A percentile compares a stretch with the other conserved stretches of the same genome.
These are phyloP conservation scores for Suhomyces vadensis DNA, from an alignment of 805 yeast species.

Conservation along the genomic window DNA sequence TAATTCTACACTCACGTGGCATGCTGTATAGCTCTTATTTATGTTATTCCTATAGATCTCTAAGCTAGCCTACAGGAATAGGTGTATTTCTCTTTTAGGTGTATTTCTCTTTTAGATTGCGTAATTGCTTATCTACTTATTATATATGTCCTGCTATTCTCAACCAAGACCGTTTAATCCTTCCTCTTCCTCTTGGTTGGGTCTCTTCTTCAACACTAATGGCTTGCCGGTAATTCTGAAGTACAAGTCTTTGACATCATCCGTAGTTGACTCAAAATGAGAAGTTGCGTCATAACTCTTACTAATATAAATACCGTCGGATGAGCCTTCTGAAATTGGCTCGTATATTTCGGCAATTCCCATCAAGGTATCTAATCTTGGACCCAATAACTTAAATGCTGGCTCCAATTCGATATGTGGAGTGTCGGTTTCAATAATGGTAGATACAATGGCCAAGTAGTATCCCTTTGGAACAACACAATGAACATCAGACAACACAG, in stretches of 20 bases:
- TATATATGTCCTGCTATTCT: not conserved
- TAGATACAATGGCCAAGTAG: slow-evolving; percentile 89
- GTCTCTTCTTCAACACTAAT: slow-evolving; percentile 77
- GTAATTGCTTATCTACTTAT: not conserved
- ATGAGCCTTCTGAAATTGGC: slow-evolving; percentile 80
- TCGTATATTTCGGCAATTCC: slow-evolving; percentile 90
- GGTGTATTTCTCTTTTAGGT: too few species aligned
- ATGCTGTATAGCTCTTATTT: too few species aligned
- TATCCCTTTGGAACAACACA: slow-evolving; percentile 88
- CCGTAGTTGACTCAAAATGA: slow-evolving; percentile 94
- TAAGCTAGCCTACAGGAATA: too few species aligned
- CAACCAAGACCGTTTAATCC: slow-evolving; percentile 29
- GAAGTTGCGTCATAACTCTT: slow-evolving; percentile 92
- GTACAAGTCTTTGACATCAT: slow-evolving; percentile 93
- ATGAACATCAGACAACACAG: slow-evolving; percentile 85
- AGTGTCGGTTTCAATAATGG: slow-evolving; percentile 88
- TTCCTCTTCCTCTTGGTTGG: slow-evolving; percentile 61
- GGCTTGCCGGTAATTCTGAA: slow-evolving; percentile 92
- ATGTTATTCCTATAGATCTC: too few species aligned
- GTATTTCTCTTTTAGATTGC: too few species aligned
- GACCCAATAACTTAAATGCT: slow-evolving; percentile 87
- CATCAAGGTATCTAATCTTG: slow-evolving; percentile 81
- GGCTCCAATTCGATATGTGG: slow-evolving; percentile 93
- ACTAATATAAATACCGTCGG: slow-evolving; percentile 77
- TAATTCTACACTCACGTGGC: too few species aligned